These are phyloP conservation scores for Punica granatum DNA, from an alignment of 345 rosid species.

Conservation along the genomic window DNA sequence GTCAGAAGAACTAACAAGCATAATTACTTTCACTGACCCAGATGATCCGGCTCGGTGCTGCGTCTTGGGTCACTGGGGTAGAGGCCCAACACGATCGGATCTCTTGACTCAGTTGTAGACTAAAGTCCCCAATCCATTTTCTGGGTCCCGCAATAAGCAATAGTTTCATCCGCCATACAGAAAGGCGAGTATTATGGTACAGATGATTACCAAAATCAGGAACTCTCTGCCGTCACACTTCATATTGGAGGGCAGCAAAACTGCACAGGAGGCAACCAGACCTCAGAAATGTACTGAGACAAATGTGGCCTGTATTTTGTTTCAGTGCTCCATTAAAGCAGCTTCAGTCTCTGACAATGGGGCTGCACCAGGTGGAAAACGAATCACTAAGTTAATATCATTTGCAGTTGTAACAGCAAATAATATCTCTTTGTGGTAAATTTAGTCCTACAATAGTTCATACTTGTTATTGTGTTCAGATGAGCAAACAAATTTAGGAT, in stretches of 20 bases:
- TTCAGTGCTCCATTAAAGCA: slow-evolving; percentile 19
- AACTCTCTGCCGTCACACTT: not conserved
- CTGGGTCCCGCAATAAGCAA: not conserved
- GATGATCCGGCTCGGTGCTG: not conserved
- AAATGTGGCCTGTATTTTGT: not conserved
- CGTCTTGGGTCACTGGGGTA: not conserved
- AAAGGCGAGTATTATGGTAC: not conserved
- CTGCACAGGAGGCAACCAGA: not conserved
- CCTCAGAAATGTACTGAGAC: no score
- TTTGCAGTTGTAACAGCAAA: not conserved
- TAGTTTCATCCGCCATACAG: not conserved
- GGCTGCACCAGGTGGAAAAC: slow-evolving; percentile 7
- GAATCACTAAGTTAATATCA: not conserved
- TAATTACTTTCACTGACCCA: not conserved
- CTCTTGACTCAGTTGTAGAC: not conserved
- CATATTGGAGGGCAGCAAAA: not conserved
- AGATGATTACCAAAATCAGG: not conserved
- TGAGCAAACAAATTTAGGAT: not conserved
- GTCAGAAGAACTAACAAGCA: not conserved
- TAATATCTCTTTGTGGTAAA: not conserved
- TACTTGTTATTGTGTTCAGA: not conserved
- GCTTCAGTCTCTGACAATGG: slow-evolving; percentile 18
- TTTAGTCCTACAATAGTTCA: not conserved
- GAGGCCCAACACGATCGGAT: not conserved
- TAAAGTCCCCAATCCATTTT: not conserved